Base-by-base conservation (phyloP, 768 basidiomycete genomes). In the Pleurotus tuber-regium region DNA sequence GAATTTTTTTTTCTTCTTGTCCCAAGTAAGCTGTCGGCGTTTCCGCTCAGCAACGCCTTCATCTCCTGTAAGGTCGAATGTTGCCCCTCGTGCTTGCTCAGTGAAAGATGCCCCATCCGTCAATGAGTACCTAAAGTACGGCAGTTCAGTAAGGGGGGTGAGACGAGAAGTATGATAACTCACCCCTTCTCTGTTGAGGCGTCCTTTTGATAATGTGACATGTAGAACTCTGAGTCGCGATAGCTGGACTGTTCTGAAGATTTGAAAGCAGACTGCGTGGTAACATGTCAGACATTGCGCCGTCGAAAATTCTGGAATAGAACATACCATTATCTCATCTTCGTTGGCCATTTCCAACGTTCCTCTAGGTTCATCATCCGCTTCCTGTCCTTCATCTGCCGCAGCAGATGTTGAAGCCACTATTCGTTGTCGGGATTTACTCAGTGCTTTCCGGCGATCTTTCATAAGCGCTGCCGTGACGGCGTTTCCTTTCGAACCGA, bases 1-100 rank as follows among this genome's bases (percentile, higher is more conserved):
- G 57, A 97, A 97, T 62, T 88, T 92, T 66, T 97, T 97, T 71
- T 91, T 95, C 72, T 94, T 95, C 62, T 91, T 90, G 69, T 98
- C 94, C 97, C 97, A 99, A 24, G 77, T 86, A 61, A 91, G 63
- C 49, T 84, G 87, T 31, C 79, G 78, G 51, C 78, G 83, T 44
- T 80, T 78, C 28, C 81, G 77, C 18, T 77, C 72, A 8, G 78
- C 75, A 9, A 76, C 66, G 6, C 78, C 85, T 40, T 92, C 89
- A 59, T 98, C 92, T 11, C 83, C 85, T 2, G 82, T 73, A 23
- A 98, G 77, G 66, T 97, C 94, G 55, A 98, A 92, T 0, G 88
- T 78, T 6, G 84, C 85, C 24, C 78, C 78, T 18, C 79, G 78
- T 4, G 92, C 92, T 73, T 96, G 93, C 59, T 86, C 84, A 24